Percentiles rank a stretch among this genome's conserved stretches.
These are phyloP conservation scores for Citrus glauca DNA, from an alignment of 345 rosid genomes.

Conservation along the genomic window DNA sequence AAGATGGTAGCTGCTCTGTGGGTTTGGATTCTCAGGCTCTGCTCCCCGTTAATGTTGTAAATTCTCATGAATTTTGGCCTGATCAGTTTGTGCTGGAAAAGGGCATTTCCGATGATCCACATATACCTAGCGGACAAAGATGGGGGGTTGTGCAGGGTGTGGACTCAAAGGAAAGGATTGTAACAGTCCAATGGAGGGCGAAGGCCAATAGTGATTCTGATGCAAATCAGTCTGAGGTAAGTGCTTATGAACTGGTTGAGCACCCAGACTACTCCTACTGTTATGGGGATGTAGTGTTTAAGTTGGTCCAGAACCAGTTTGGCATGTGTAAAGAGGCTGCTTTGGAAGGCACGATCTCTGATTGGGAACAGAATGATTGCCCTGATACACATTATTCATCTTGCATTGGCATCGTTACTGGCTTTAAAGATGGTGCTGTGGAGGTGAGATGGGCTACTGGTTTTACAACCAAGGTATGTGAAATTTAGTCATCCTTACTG, in stretches of 20 bases:
- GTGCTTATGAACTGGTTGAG: conserved; percentile 83
- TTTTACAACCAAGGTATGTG: conserved; percentile 51
- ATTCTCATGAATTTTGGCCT: conserved; percentile 89
- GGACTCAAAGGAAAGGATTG: conserved; percentile 79
- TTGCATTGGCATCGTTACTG: conserved; percentile 64
- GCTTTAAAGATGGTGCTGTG: conserved; percentile 64
- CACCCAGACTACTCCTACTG: conserved; percentile 75
- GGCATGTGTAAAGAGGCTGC: conserved; percentile 14
- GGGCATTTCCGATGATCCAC: conserved; percentile 41
- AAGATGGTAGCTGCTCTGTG: conserved; percentile 57
- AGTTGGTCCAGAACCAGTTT: conserved; percentile 18
- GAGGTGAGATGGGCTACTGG: conserved; percentile 88
- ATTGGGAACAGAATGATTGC: conserved; percentile 23
- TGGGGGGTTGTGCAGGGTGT: conserved; percentile 71
- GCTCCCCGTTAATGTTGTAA: conserved; percentile 53
- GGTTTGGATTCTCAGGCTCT: conserved; percentile 58
- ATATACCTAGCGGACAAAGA: conserved; percentile 30
- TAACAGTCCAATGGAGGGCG: conserved; percentile 65
- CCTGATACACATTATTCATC: conserved; percentile 36
- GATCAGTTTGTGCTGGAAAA: conserved; percentile 80
- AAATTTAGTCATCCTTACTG: conserved; percentile 11
- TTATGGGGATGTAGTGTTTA: conserved; percentile 74
- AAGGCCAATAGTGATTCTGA: conserved; percentile 14
- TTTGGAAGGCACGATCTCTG: conserved; percentile 16
- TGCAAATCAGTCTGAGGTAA: conserved; percentile 48